A percentile compares a stretch with the other conserved stretches of the same genome.
Evolutionary conservation across 352 stramenopile genomes (phyloP).

Genomic region (Achlya hypogyna): DNA sequence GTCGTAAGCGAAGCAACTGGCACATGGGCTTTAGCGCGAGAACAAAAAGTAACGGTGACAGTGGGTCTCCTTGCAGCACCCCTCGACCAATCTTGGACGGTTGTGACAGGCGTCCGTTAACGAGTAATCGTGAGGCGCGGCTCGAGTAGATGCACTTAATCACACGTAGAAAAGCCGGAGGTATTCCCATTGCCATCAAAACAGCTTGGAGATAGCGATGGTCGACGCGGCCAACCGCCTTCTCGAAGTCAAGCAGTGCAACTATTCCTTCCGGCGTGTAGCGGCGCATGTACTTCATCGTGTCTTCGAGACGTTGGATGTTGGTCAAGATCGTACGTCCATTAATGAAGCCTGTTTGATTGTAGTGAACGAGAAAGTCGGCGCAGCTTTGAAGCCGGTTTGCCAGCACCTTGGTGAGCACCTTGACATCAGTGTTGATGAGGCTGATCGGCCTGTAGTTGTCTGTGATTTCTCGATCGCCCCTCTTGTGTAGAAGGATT

Average conservation of each 20-base stretch:
- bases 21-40: conserved; percentile 12
- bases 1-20: background rate
- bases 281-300: background rate
- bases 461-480: background rate
- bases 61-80: background rate
- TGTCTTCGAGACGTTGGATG: conserved; percentile 7
- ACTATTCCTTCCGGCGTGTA: background rate
- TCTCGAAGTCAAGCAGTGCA: conserved; percentile 11
- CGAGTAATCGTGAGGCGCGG: background rate
- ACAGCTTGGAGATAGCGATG: conserved; percentile 2
- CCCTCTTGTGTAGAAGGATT: conserved; percentile 6
- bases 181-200: background rate
- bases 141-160: background rate
- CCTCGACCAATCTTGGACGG: background rate
- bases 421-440: conserved; percentile 3
- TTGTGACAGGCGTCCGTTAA: conserved; percentile 4
- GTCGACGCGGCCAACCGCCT: conserved; percentile 7
- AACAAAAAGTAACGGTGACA: conserved; percentile 11
- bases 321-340: background rate
- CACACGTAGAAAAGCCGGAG: background rate
- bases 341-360: background rate
- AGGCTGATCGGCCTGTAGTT: conserved; percentile 9
- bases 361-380: background rate
- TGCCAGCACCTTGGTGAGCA: background rate
- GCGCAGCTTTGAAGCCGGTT: background rate